Conservation (phyloP, 2,329 filamentous ascomycete genomes). For the Cladosporium sp. region DNA sequence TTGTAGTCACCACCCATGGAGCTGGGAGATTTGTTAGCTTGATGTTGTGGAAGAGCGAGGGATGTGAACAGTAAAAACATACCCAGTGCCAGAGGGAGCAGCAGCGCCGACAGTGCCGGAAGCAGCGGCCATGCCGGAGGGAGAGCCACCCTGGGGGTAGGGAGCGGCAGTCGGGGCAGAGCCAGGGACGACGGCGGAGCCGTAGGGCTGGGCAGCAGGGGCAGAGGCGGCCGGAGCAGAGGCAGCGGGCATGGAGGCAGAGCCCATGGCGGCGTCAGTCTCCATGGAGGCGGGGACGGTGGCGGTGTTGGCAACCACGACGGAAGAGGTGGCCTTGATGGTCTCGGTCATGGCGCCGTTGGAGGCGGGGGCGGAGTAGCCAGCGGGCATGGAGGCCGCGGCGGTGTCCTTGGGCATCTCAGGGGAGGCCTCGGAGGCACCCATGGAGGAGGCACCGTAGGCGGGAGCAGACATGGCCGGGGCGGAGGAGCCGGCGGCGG, state of each 20-base stretch:
- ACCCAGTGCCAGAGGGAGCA: slow-evolving; percentile 13
- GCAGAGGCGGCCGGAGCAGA: not conserved
- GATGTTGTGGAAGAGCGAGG: not conserved
- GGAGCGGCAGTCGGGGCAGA: slow-evolving; percentile 35
- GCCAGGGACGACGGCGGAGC: slow-evolving; percentile 31
- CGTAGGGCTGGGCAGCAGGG: slow-evolving; percentile 18
- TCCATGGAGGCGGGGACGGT: not conserved
- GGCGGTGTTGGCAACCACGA: not conserved
- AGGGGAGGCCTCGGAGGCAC: slow-evolving; percentile 1
- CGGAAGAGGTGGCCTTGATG: not conserved
- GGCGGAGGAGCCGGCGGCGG: not conserved
- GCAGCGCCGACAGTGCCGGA: slow-evolving; percentile 3
- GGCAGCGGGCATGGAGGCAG: not conserved
- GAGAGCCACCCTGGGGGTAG: slow-evolving; percentile 16
- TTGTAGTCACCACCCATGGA: slow-evolving; percentile 1
- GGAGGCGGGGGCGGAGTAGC: not conserved
- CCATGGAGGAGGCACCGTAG: not conserved
- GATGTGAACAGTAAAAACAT: not conserved
- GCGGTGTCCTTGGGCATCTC: slow-evolving; percentile 8
- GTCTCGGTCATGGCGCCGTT: not conserved
- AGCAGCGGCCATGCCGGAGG: not conserved
- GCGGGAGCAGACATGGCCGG: not conserved
- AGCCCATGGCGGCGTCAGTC: not conserved
- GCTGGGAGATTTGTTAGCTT: not conserved
- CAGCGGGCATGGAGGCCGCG: slow-evolving; percentile 8